Percentiles rank a stretch among this genome's conserved stretches.
Evolutionary conservation across 73 alveolate species (phyloP).

Genomic region (Paramecium bursaria): DNA sequence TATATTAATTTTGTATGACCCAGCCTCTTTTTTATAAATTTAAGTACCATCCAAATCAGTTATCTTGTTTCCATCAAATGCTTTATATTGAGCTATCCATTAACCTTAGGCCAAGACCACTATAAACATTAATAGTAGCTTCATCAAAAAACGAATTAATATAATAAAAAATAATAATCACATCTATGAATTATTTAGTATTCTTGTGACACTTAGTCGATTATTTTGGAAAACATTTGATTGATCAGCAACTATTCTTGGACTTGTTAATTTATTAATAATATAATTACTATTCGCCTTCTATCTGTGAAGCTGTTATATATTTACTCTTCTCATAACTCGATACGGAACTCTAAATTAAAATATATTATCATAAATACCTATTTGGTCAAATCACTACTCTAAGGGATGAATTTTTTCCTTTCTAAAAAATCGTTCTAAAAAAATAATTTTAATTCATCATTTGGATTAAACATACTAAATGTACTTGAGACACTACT

Average conservation of each 20-base stretch:
- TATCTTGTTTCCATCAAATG: background rate
- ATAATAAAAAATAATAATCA: background rate
- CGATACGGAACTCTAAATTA: background rate
- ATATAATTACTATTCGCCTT: slow-evolving; percentile 1
- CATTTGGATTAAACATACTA: slow-evolving; percentile 57
- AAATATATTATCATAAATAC: no score
- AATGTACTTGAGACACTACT: slow-evolving; percentile 51
- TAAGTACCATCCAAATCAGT: background rate
- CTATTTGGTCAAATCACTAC: slow-evolving; percentile 16
- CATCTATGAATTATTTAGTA: slow-evolving; percentile 45
- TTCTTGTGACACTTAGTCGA: slow-evolving; percentile 57
- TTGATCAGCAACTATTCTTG: slow-evolving; percentile 4
- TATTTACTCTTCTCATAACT: slow-evolving; percentile 20
- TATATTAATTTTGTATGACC: slow-evolving; percentile 35
- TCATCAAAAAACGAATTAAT: slow-evolving; percentile 3
- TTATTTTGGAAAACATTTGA: slow-evolving; percentile 51
- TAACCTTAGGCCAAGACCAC: background rate
- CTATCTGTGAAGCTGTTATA: slow-evolving; percentile 7
- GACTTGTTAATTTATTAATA: slow-evolving; percentile 39
- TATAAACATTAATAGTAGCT: background rate
- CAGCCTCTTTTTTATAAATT: slow-evolving; percentile 7
- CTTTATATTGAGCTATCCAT: slow-evolving; percentile 9
- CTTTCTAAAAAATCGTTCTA: slow-evolving; percentile 53
- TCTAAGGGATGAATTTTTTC: slow-evolving; percentile 10
- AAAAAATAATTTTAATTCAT: slow-evolving; percentile 41